Base-by-base conservation (phyloP, 1,139 yeast species). In the Diutina ranongensis region DNA sequence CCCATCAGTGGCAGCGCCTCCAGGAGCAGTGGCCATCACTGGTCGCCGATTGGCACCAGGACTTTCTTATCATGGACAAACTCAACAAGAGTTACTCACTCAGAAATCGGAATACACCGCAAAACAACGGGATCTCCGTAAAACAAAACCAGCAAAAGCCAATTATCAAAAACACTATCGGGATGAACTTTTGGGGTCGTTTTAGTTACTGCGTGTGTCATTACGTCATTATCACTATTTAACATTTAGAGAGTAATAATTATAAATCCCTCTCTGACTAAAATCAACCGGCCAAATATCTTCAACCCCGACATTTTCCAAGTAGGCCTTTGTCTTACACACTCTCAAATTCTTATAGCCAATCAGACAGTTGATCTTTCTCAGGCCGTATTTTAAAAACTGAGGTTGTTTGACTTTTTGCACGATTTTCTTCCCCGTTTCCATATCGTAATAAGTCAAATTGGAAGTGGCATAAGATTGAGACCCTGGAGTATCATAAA, bases 201-300 rank as follows among this genome's bases (percentile, higher is more conserved):
- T 16, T 19, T 4, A 7, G 12, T 27, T 12, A 27, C 12, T 8
- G 12, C 12, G 8, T 12, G 12, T 15, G 4, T 35, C 19, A 19
- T 35, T n/a, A n/a, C n/a, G n/a, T 9, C 25, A 19, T 18, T 5
- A 9, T 8, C 27, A 13, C 16, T 51, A 66, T 52, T 64, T 66
- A 33, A 71, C 63, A 52, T 71, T 71, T 46, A 71, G 59, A n/a
- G 74, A 76, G 56, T 82, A 82, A 57, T 82, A 82, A 55, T 80
- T 79, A 58, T 81, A 82, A 49, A 82, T 79, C 1, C 89, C 89
- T 46, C 88, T 65, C 58, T 82, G 86, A 51, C 72, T 64, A 50
- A 71, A 71, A 49, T 78, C 78, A 44, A 74, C 78, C 0, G 88
- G 88, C 75, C 84, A 81, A 10, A 74, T 71, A 47, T 65, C 69